Conservation (phyloP, 2,329 filamentous ascomycete species). For the Fusarium sp. region DNA sequence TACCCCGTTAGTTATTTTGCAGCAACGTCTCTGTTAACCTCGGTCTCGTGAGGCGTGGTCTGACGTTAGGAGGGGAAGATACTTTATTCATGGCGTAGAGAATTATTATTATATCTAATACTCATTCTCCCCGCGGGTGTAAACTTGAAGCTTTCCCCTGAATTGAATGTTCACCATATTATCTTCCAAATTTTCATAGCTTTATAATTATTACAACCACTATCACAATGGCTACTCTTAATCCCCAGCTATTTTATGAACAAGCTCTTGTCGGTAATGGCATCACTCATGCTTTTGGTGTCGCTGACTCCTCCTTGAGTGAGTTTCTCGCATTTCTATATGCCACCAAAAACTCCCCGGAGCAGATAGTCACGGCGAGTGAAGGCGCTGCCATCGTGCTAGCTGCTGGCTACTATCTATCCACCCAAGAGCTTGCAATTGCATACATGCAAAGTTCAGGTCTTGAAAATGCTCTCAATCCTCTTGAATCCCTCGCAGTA, state of each 20-base stretch:
- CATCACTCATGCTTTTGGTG: not conserved
- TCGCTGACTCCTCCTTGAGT: not conserved
- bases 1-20: too few relatives aligned
- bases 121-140: too few relatives aligned
- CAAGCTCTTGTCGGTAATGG: not conserved
- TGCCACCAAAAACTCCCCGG: not conserved
- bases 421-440: not conserved
- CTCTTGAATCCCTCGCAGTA: slow-evolving; percentile 5
- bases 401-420: not conserved
- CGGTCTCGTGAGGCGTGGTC: too few relatives aligned
- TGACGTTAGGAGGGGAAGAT: too few relatives aligned
- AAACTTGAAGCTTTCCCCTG: not conserved
- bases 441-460: slow-evolving; percentile 1
- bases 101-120: too few relatives aligned
- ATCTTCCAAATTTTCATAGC: not conserved
- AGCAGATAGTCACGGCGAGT: not conserved
- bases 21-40: too few relatives aligned
- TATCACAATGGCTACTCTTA: not conserved
- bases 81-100: too few relatives aligned
- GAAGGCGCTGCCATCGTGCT: not conserved
- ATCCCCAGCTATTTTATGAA: slow-evolving; percentile 4
- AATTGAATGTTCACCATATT: not conserved
- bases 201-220: not conserved
- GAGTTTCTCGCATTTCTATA: not conserved
- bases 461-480: slow-evolving; percentile 8